Base-by-base conservation (phyloP, 2,329 filamentous ascomycete species). In the Aureobasidium namibiae region DNA sequence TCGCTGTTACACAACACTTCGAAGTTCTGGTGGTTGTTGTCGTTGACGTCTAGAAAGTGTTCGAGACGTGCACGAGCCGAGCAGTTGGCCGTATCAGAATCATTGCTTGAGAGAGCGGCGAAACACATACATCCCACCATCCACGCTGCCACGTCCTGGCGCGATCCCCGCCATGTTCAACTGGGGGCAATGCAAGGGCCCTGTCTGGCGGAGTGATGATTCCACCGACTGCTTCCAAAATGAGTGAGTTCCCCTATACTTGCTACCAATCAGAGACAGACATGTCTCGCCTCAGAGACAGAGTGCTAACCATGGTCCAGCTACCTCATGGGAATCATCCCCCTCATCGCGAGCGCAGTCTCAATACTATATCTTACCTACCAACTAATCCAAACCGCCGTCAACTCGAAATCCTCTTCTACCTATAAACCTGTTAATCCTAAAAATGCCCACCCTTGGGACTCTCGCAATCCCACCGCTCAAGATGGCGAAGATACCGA, bases 301-400 rank as follows among this genome's bases (percentile, higher is more conserved):
- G 10, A 38, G 4, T 36, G 29, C 52, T 56, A 70, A 48, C 31
- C 54, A 23, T 31, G 54, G 23, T 13, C 18, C 41, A 92, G 89
- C 72, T 92, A 89, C 72, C 82, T 95, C 57, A 86, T 89, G 73
- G 84, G 89, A 62, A 78, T 95, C 48, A 80, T 97, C 58, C 94
- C 94, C 58, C 77, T 94, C 62, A 75, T 86, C 62, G 79, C 87
- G 60, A 83, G 91, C 72, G 80, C 75, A 63, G 66, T 88, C 26
- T 97, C 94, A 7, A 71, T 92, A 64, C 70, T 88, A 56, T 79
- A 85, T 65, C 81, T 96, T 60, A 65, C 80, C 21, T 69, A 80
- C 65, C 83, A 86, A 68, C 76, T 80, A 65, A 71, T 84, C 63
- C 76, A 78, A 61, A 80, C 80, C 60, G 76, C 78, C 62, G 71